Evolutionary conservation across 805 yeast species (phyloP).

Genomic region (Kluyveromyces siamensis): DNA sequence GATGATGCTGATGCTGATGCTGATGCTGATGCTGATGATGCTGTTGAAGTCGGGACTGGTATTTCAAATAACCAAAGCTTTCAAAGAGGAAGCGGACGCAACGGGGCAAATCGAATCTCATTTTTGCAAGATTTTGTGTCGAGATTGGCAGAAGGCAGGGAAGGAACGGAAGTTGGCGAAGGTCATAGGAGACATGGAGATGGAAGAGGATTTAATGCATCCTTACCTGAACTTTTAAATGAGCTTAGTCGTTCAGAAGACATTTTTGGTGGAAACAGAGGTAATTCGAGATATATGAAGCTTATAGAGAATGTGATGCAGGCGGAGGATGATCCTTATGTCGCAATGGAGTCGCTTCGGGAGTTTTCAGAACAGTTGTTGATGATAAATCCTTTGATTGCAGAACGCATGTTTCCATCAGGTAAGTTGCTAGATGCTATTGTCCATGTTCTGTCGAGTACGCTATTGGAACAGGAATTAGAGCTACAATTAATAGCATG

Average conservation of each 20-base stretch:
- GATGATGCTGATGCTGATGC: too few species aligned
- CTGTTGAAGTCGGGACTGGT: conserved; percentile 11
- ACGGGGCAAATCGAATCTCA: conserved; percentile 5
- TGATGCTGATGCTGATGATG: too few species aligned
- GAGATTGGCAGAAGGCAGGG: conserved; percentile 15
- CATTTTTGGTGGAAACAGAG: conserved; percentile 3
- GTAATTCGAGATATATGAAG: conserved; percentile 16
- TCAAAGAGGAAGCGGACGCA: conserved; percentile 4
- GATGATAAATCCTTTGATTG: conserved; percentile 57
- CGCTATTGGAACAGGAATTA: conserved; percentile 49
- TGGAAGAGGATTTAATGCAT: conserved; percentile 3
- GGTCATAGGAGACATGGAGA: conserved; percentile 1
- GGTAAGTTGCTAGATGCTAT: conserved; percentile 45
- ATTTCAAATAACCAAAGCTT: conserved; percentile 9
- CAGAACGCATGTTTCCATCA: conserved; percentile 58
- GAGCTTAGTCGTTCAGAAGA: neutral
- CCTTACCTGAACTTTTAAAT: neutral
- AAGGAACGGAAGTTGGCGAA: conserved; percentile 19
- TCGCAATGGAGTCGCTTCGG: conserved; percentile 54
- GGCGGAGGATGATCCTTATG: conserved; percentile 43
- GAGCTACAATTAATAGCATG: conserved; percentile 81
- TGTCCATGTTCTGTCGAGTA: conserved; percentile 49
- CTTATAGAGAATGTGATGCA: conserved; percentile 21
- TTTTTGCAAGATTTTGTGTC: conserved; percentile 22
- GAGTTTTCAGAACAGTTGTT: conserved; percentile 56